phyloP scores from a whole-genome alignment of 179 eudicot genomes.

The Silene coronaria region DNA sequence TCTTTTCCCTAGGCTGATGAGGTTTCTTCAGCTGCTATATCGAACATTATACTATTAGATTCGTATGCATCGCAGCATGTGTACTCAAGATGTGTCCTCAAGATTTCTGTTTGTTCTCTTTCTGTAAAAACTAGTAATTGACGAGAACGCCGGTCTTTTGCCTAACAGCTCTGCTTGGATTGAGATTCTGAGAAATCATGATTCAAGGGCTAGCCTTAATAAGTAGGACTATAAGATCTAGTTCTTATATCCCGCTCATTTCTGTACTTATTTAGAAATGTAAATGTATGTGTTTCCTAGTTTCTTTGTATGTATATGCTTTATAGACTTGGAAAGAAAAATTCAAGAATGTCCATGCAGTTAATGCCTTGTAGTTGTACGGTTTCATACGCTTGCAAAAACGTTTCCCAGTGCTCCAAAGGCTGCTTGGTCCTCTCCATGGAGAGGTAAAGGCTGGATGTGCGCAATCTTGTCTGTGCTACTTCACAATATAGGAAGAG shows the following conservation, averaged over 20 bases:
- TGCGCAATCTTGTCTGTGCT: too few relatives aligned
- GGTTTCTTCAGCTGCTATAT: conserved; percentile 2
- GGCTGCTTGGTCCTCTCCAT: background rate
- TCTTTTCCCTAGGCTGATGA: conserved; percentile 6
- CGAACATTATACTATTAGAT: conserved; percentile 6
- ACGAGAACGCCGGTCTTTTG: background rate
- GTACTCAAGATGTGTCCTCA: background rate
- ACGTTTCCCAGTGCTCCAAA: background rate
- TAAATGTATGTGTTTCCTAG: background rate
- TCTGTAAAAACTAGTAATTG: background rate
- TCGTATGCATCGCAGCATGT: background rate
- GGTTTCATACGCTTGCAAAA: background rate
- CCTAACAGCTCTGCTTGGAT: background rate
- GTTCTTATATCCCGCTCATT: background rate
- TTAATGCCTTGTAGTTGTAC: background rate
- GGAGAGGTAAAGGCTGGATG: too few relatives aligned
- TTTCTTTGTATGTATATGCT: background rate
- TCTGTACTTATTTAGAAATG: background rate
- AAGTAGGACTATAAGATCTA: background rate
- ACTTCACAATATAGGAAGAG: background rate
- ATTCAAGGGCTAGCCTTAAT: background rate
- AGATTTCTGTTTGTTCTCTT: background rate
- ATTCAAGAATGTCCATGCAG: background rate
- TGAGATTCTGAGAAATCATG: background rate
- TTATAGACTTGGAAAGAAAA: background rate